phyloP scores from a whole-genome alignment of 257 asterid genomes.

The Thymus quinquecostatus region DNA sequence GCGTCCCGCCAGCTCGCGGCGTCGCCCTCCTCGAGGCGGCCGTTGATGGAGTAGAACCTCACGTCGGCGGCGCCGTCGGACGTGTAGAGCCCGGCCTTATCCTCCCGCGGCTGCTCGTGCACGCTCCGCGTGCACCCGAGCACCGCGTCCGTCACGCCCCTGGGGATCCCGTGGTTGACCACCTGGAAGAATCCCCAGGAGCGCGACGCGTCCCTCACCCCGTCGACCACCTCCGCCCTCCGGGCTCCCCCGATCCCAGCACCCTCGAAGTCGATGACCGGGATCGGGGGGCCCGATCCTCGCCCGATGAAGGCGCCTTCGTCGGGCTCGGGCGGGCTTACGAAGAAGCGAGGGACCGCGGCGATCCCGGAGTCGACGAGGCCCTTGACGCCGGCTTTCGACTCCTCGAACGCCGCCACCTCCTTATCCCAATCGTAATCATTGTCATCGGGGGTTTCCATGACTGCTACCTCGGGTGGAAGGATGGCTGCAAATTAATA shows the following conservation, averaged over 20 bases:
- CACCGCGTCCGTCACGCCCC: constrained; percentile 42
- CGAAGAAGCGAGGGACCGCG: constrained; percentile 59
- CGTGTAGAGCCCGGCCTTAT: constrained; percentile 54
- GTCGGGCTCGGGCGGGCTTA: constrained; percentile 33
- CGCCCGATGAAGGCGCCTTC: not conserved
- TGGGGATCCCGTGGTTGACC: constrained; percentile 72
- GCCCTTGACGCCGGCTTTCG: constrained; percentile 75
- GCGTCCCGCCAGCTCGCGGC: constrained; percentile 76
- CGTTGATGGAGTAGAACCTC: constrained; percentile 55
- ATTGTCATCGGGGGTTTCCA: constrained; percentile 32
- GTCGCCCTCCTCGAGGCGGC: constrained; percentile 42
- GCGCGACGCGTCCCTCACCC: constrained; percentile 55
- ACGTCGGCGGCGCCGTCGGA: constrained; percentile 45
- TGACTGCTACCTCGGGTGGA: not conserved
- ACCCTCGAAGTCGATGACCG: constrained; percentile 56
- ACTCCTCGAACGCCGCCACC: constrained; percentile 53
- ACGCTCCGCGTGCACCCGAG: constrained; percentile 47
- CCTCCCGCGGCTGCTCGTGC: constrained; percentile 69
- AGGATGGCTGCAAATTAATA: too few relatives aligned
- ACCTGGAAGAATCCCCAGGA: constrained; percentile 77
- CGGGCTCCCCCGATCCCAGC: constrained; percentile 23
- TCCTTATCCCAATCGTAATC: constrained; percentile 56
- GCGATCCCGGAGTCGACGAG: constrained; percentile 63
- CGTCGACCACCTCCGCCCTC: constrained; percentile 42
- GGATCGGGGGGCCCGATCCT: constrained; percentile 28